Evolutionary conservation across 176 grass and related monocot species (phyloP), one percentile per base, ranked within the genome.

Genomic region (Eragrostis curvula): DNA sequence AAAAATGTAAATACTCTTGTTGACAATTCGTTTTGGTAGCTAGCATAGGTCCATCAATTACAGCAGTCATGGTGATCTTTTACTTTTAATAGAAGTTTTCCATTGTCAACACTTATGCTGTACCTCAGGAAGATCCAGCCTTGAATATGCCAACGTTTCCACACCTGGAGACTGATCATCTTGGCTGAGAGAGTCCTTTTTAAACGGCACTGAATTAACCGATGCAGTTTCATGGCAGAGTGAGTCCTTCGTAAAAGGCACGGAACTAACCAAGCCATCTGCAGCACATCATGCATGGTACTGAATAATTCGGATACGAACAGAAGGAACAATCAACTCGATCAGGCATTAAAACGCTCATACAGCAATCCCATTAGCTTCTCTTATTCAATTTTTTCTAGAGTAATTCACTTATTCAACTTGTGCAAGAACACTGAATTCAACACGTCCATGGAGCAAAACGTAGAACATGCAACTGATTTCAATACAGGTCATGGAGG

Each of bases 251-350:
- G 4, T 36, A 36, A 36, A 36, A 2, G 32, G 32, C 32, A 36
- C 3, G 32, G 32, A 36, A 36, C 32, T 36, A 36, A 36, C 32
- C 32, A 4, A 36, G 2, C 23, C 42, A 70, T 42, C 83, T 78
- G 28, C 60, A 53, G 28, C 60, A 53, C n/a, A 40, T 24, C n/a
- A 66, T 30, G 42, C 68, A 82, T 73, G 25, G 25, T 47, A 46
- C 42, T 47, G 25, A 76, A n/a, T 47, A 15, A 60, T 58, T 24
- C n/a, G 71, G 7, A 60, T 43, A 57, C 20, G 17, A 71, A 48
- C 5, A 20, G 39, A n/a, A 20, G 23, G 45, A 61, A 41, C 65
- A 17, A 36, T 36, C 32, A 36, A 36, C 32, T 36, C 32, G n/a
- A n/a, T n/a, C n/a, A 44, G n/a, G 11, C 56, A 24, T 32, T n/a